A percentile compares a stretch with the other conserved stretches of the same genome.
phyloP scores from a whole-genome alignment of 805 yeast species.

The Teunomyces barrocoloradensis region DNA sequence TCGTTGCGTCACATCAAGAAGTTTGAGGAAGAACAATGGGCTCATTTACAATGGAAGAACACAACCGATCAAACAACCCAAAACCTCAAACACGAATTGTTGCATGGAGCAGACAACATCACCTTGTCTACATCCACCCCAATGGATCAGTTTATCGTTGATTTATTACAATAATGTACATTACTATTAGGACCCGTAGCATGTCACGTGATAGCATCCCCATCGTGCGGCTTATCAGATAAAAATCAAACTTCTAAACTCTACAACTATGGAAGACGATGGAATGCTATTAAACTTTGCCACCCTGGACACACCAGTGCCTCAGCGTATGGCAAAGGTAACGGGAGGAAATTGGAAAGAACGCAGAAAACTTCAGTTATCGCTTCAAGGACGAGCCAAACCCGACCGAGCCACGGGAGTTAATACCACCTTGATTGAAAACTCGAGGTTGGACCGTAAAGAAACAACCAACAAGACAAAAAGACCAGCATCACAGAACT shows the following conservation, averaged over 20 bases:
- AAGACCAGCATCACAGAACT: neutral
- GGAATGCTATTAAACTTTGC: slow-evolving; percentile 76
- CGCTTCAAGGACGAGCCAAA: slow-evolving; percentile 45
- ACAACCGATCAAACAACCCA: slow-evolving; percentile 16
- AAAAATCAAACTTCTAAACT: neutral
- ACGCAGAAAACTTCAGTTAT: slow-evolving; percentile 59
- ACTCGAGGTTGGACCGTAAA: slow-evolving; percentile 9
- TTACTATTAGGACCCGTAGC: no score
- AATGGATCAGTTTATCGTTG: slow-evolving; percentile 25
- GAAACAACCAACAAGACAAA: slow-evolving; percentile 4
- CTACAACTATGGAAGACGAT: slow-evolving; percentile 47
- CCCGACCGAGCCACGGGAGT: slow-evolving; percentile 25
- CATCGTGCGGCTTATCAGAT: slow-evolving; percentile 1
- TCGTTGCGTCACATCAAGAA: slow-evolving; percentile 37
- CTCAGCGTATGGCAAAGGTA: slow-evolving; percentile 37
- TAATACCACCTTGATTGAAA: slow-evolving; percentile 23
- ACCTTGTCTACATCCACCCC: slow-evolving; percentile 20
- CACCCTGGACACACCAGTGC: slow-evolving; percentile 17
- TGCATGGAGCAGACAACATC: slow-evolving; percentile 13
- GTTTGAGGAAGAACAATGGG: slow-evolving; percentile 44
- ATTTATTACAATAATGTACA: slow-evolving; percentile 3
- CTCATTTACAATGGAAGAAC: slow-evolving; percentile 27
- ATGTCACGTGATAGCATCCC: no score
- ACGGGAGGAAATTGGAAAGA: slow-evolving; percentile 84
- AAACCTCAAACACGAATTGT: slow-evolving; percentile 14